phyloP scores from a whole-genome alignment of 768 basidiomycete species.

The Daedaleopsis nitida region DNA sequence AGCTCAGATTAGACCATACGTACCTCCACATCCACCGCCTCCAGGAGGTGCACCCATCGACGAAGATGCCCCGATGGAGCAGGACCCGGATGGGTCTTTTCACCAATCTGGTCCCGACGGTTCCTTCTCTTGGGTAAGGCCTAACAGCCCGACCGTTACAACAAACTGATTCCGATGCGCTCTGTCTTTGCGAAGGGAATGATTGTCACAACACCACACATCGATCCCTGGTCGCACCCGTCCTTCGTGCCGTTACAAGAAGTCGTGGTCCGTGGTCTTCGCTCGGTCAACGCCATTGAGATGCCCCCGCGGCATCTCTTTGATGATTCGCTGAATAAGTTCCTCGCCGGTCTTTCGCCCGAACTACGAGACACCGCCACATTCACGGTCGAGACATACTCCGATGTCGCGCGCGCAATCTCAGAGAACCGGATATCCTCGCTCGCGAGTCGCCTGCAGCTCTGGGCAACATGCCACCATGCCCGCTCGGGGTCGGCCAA shows the following conservation, averaged over 20 bases:
- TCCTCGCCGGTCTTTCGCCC: slow-evolving; percentile 51
- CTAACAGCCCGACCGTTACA: slow-evolving; percentile 34
- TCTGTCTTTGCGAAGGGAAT: slow-evolving; percentile 33
- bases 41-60: slow-evolving; percentile 17
- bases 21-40: slow-evolving; percentile 25
- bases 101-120: slow-evolving; percentile 29
- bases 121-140: slow-evolving; percentile 44
- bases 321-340: slow-evolving; percentile 49
- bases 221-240: slow-evolving; percentile 63
- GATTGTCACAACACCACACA: slow-evolving; percentile 40
- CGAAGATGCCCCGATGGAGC: slow-evolving; percentile 27
- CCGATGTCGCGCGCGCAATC: slow-evolving; percentile 50
- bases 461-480: slow-evolving; percentile 63
- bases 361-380: slow-evolving; percentile 64
- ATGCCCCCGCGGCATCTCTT: slow-evolving; percentile 60
- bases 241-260: slow-evolving; percentile 64
- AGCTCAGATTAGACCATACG: slow-evolving; percentile 29
- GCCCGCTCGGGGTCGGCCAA: slow-evolving; percentile 62
- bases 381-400: slow-evolving; percentile 56
- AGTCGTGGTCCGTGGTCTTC: slow-evolving; percentile 55
- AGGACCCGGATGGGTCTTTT: slow-evolving; percentile 21
- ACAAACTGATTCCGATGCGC: no score
- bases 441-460: slow-evolving; percentile 43
- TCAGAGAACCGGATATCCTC: slow-evolving; percentile 34
- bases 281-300: slow-evolving; percentile 52